phyloP scores from a whole-genome alignment of 1,139 yeast species.

The Hemisphaericaspora xylanilytica region DNA sequence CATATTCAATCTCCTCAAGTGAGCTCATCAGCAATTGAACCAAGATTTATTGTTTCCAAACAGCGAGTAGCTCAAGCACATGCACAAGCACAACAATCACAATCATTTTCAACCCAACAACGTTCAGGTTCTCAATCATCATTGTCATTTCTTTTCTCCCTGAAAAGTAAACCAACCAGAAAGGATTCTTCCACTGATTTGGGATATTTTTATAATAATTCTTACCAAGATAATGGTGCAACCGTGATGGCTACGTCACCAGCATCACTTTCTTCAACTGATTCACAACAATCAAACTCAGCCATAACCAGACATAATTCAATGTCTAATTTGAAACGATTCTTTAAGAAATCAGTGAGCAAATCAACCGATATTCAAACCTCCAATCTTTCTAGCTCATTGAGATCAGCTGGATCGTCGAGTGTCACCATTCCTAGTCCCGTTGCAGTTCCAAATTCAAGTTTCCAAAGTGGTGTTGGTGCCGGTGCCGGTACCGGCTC shows the following conservation, averaged over 20 bases:
- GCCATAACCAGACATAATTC: slow-evolving; percentile 55
- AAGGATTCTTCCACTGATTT: slow-evolving; percentile 41
- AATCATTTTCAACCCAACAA: slow-evolving; percentile 32
- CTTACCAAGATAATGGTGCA: slow-evolving; percentile 29
- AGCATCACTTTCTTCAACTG: slow-evolving; percentile 37
- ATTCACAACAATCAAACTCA: slow-evolving; percentile 26
- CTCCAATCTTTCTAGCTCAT: slow-evolving; percentile 41
- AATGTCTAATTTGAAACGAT: slow-evolving; percentile 68
- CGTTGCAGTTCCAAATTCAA: slow-evolving; percentile 17
- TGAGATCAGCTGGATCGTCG: slow-evolving; percentile 30
- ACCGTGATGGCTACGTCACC: slow-evolving; percentile 34
- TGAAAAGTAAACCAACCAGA: slow-evolving; percentile 32
- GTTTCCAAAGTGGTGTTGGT: slow-evolving; percentile 13
- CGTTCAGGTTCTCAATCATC: slow-evolving; percentile 46
- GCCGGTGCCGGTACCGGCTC: no score
- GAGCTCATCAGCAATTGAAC: slow-evolving; percentile 53
- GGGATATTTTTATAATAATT: slow-evolving; percentile 46
- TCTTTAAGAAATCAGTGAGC: slow-evolving; percentile 51
- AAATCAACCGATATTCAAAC: slow-evolving; percentile 22
- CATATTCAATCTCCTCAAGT: slow-evolving; percentile 72
- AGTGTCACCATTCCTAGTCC: slow-evolving; percentile 17
- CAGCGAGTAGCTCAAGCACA: slow-evolving; percentile 65
- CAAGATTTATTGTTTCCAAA: slow-evolving; percentile 69
- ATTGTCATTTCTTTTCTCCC: slow-evolving; percentile 43
- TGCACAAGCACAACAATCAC: slow-evolving; percentile 28